phyloP scores from a whole-genome alignment of 1,284 basidiomycete species.

The Moesziomyces antarcticus region DNA sequence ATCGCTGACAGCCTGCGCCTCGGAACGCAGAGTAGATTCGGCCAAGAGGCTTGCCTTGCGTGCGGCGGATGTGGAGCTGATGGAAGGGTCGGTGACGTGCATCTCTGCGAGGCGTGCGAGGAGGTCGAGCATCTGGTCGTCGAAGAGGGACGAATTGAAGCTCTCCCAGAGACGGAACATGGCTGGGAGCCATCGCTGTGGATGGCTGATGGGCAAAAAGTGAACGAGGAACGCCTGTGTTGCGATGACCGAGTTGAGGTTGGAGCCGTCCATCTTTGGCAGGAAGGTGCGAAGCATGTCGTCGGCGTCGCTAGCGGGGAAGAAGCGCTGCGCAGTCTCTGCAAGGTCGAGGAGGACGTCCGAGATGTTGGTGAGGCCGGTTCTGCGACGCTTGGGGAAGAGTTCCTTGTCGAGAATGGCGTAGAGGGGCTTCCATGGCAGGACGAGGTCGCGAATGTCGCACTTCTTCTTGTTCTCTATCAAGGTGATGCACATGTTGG shows the following conservation, averaged over 20 bases:
- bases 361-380: conserved; percentile 72
- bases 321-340: conserved; percentile 84
- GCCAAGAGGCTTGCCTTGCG: conserved; percentile 17
- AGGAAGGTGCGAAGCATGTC: conserved; percentile 87
- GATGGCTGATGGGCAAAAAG: conserved; percentile 62
- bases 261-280: conserved; percentile 79
- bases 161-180: conserved; percentile 84
- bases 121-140: conserved; percentile 86
- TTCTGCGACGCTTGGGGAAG: conserved; percentile 76
- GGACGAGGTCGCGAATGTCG: conserved; percentile 81
- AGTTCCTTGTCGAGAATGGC: conserved; percentile 82
- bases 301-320: conserved; percentile 85
- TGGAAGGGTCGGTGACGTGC: conserved; percentile 73
- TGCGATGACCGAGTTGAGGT: conserved; percentile 72
- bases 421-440: conserved; percentile 89
- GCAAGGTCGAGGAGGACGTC: conserved; percentile 87
- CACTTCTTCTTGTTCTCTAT: conserved; percentile 83
- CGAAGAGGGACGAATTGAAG: conserved; percentile 81
- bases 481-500: conserved; percentile 78
- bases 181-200: conserved; percentile 62
- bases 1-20: conserved; percentile 7
- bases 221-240: conserved; percentile 66
- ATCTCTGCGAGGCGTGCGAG: conserved; percentile 81
- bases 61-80: conserved; percentile 36
- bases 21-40: conserved; percentile 21